Conservation (phyloP, 2,329 filamentous ascomycete genomes). For the Colletotrichum brevisporum region DNA sequence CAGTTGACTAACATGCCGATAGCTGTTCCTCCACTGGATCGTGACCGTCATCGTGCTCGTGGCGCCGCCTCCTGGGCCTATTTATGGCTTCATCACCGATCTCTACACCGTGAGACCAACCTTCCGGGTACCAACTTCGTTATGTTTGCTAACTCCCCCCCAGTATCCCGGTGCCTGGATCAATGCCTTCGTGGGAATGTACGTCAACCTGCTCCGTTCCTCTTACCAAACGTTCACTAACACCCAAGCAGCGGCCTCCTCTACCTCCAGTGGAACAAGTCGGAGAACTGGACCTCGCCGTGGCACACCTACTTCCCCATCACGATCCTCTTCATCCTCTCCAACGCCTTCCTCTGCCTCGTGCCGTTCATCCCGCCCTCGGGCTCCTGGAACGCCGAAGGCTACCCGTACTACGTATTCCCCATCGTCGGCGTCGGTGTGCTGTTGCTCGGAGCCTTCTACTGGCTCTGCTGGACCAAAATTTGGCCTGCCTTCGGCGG, state of each 20-base stretch:
- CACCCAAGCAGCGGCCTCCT: conserved; percentile 59
- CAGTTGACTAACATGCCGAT: conserved; percentile 5
- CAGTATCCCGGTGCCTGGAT: conserved; percentile 67
- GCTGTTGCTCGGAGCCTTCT: conserved; percentile 63
- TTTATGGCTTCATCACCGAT: conserved; percentile 77
- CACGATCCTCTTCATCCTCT: conserved; percentile 62
- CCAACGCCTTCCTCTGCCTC: conserved; percentile 66
- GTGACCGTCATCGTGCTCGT: conserved; percentile 76
- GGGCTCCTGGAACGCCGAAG: conserved; percentile 60
- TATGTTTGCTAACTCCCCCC: not conserved
- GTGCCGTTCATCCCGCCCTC: conserved; percentile 70
- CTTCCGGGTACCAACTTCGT: too few relatives aligned
- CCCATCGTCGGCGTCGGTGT: conserved; percentile 68
- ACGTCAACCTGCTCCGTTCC: not conserved
- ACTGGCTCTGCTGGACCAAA: conserved; percentile 68
- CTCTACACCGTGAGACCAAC: conserved; percentile 51
- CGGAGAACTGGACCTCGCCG: conserved; percentile 66
- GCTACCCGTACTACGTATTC: conserved; percentile 70
- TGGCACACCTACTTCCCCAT: conserved; percentile 66
- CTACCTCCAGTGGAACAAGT: conserved; percentile 64
- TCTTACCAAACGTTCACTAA: not conserved
- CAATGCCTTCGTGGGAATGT: conserved; percentile 61
- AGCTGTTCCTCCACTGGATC: conserved; percentile 75
- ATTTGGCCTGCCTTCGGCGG: conserved; percentile 63
- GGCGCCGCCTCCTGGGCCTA: conserved; percentile 76